These are phyloP conservation scores for Aspergillus arachidicola DNA, from an alignment of 2,329 filamentous ascomycete genomes.

Conservation along the genomic window DNA sequence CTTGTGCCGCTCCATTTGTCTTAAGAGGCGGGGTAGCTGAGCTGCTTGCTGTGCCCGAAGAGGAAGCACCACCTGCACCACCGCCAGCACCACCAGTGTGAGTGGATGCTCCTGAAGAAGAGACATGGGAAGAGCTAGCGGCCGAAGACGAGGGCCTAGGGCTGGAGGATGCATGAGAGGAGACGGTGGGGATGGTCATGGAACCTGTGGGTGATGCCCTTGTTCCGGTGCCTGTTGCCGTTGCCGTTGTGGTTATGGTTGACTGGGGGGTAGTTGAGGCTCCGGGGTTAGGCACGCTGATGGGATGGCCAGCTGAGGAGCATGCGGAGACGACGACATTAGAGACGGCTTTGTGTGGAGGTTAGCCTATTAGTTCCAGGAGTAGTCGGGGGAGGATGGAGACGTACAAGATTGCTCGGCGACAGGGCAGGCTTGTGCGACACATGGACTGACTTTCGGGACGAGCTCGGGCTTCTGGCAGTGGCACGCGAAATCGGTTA, in stretches of 20 bases:
- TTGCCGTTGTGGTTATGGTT: not conserved
- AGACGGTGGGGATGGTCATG: slow-evolving; percentile 10
- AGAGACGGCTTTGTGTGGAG: slow-evolving; percentile 35
- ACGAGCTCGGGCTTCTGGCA: slow-evolving; percentile 50
- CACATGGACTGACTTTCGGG: slow-evolving; percentile 48
- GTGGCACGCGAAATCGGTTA: slow-evolving; percentile 55
- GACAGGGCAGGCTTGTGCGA: slow-evolving; percentile 44
- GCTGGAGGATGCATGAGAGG: not conserved
- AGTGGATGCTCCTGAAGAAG: not conserved
- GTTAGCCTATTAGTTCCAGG: not conserved
- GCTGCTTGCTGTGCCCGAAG: not conserved
- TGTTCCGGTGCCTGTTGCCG: slow-evolving; percentile 8
- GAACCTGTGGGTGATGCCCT: slow-evolving; percentile 6
- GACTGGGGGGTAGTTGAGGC: slow-evolving; percentile 13
- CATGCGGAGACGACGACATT: slow-evolving; percentile 38
- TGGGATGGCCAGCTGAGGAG: slow-evolving; percentile 39
- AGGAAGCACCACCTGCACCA: not conserved
- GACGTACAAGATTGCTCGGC: slow-evolving; percentile 42
- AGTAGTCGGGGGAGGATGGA: not conserved
- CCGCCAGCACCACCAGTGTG: not conserved
- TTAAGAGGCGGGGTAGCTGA: not conserved
- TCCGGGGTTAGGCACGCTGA: slow-evolving; percentile 33
- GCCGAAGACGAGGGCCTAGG: not conserved
- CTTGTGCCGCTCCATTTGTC: not conserved
- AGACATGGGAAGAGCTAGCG: not conserved